Evolutionary conservation across 2,329 filamentous ascomycete species (phyloP).

Genomic region (Emmonsia crescens): DNA sequence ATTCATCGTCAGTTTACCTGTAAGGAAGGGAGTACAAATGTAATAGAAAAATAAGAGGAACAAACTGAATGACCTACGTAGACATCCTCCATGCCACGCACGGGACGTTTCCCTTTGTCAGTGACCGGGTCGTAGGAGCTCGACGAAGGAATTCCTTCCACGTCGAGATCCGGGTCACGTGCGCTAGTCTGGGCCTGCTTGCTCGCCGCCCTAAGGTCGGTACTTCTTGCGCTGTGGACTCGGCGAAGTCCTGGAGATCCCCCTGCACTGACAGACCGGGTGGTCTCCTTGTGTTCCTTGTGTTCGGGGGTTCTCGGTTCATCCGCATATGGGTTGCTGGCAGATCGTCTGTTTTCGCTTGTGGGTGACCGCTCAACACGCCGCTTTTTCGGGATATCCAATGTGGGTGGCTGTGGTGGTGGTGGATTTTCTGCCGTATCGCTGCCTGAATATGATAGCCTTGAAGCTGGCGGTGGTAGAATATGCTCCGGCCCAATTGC

Average conservation of each 20-base stretch:
- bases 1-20: constrained; percentile 5
- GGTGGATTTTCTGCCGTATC: constrained; percentile 5
- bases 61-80: constrained; percentile 58
- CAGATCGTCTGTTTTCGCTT: constrained; percentile 13
- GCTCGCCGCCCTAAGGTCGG: constrained; percentile 63
- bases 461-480: constrained; percentile 18
- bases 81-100: constrained; percentile 79
- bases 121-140: constrained; percentile 62
- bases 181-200: constrained; percentile 29
- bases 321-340: constrained; percentile 33
- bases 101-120: constrained; percentile 76
- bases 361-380: constrained; percentile 11
- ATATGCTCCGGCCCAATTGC: constrained; percentile 33
- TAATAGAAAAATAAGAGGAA: constrained; percentile 12
- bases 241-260: constrained; percentile 66
- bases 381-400: constrained; percentile 21
- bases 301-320: constrained; percentile 18
- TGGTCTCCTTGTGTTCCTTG: constrained; percentile 47
- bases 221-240: constrained; percentile 42
- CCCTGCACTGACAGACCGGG: constrained; percentile 58
- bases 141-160: constrained; percentile 36
- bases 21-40: background rate
- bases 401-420: constrained; percentile 11
- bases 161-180: constrained; percentile 9
- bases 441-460: background rate